Percentiles rank a stretch among this genome's conserved stretches.
Evolutionary conservation across 306 rosid species (phyloP).

Genomic region (Cyclanthera cordifolia): DNA sequence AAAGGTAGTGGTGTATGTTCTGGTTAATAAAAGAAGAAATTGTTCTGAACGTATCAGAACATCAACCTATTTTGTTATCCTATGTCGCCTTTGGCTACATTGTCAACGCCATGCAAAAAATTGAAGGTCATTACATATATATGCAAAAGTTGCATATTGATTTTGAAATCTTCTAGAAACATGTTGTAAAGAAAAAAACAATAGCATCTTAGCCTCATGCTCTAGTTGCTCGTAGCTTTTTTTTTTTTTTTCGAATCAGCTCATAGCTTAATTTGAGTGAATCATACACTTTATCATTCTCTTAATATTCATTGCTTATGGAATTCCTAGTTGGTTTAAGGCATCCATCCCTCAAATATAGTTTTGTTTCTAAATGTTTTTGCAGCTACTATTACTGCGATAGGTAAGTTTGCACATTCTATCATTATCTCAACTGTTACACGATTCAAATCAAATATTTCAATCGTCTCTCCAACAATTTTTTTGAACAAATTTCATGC

Average conservation of each 20-base stretch:
- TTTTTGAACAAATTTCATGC: conserved; percentile 14
- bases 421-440: conserved; percentile 17
- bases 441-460: background rate
- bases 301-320: background rate
- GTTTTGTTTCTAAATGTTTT: conserved; percentile 8
- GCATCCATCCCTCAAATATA: background rate
- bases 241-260: too few relatives aligned
- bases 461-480: background rate
- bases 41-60: too few relatives aligned
- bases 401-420: conserved; percentile 29
- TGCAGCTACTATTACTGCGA: conserved; percentile 22
- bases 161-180: background rate
- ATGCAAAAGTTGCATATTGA: background rate
- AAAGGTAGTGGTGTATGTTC: too few relatives aligned
- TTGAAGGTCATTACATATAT: background rate
- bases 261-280: background rate
- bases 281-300: background rate
- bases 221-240: background rate
- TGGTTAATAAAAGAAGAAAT: too few relatives aligned
- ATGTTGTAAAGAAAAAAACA: background rate
- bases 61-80: background rate
- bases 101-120: background rate
- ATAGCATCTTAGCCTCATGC: background rate
- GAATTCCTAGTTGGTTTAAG: background rate
- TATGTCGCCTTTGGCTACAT: background rate